Evolutionary conservation across 1,284 basidiomycete genomes (phyloP).

Genomic region (Sporisorium scitamineum): DNA sequence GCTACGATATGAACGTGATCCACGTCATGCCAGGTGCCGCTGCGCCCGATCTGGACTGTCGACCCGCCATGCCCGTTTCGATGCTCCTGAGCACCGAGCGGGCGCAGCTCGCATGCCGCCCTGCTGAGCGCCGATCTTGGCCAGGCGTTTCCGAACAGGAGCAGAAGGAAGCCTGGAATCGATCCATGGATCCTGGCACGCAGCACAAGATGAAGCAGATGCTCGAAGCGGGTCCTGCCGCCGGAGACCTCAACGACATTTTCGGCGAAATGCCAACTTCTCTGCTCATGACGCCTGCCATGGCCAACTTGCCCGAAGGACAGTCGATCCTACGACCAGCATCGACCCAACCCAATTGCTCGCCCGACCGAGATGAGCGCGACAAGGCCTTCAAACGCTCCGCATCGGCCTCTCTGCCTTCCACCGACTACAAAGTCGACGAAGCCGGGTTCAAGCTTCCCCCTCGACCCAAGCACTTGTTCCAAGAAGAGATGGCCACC

Average conservation of each 20-base stretch:
- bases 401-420: constrained; percentile 8
- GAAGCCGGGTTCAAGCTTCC: constrained; percentile 35
- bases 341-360: constrained; percentile 11
- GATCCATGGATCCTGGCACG: constrained; percentile 29
- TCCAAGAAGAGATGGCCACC: constrained; percentile 44
- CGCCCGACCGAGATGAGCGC: not conserved
- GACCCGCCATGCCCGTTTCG: constrained; percentile 42
- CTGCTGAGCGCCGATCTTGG: not conserved
- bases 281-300: constrained; percentile 39
- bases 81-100: constrained; percentile 21
- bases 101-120: constrained; percentile 17
- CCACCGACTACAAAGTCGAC: constrained; percentile 14
- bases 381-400: constrained; percentile 7
- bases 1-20: constrained; percentile 23
- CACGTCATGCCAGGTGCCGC: constrained; percentile 35
- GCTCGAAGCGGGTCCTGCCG: constrained; percentile 42
- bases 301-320: constrained; percentile 26
- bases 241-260: constrained; percentile 36
- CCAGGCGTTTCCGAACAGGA: constrained; percentile 22
- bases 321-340: constrained; percentile 30
- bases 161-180: constrained; percentile 40
- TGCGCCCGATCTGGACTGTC: constrained; percentile 27
- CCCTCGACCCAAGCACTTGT: constrained; percentile 24
- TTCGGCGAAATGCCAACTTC: constrained; percentile 49
- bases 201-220: constrained; percentile 42